Evolutionary conservation across 192 early-diverging fungal genomes (phyloP), one percentile per base, ranked within the genome.

Genomic region (Coemansia sp.): DNA sequence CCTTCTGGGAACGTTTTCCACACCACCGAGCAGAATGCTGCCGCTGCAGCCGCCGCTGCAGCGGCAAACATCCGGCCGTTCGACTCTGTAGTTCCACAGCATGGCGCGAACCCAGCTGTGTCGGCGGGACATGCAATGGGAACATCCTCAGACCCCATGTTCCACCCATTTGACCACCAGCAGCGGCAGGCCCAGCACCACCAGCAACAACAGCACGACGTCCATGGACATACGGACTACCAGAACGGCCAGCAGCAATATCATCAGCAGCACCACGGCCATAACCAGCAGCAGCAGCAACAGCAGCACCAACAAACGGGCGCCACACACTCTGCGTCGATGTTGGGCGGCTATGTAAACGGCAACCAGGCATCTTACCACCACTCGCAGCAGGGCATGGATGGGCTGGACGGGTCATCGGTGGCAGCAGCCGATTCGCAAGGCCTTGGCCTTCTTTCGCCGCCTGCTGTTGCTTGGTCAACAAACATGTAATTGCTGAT

Each of bases 401-500:
- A 80, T 0, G 66, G 66, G 10, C 42, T 80, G 21, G 78, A 80
- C 28, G 69, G 68, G 4, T 65, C 78, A 12, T 49, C 65, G 4
- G 70, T 71, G 31, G 55, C 68, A 5, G 62, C 63, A 8, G 45
- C 77, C 10, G 78, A 81, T 29, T 71, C 78, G 10, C 75, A 77
- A 45, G 75, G 70, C 18, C 66, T 81, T 35, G 78, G 78, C 31
- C 43, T 81, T 37, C 66, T 81, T 13, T 81, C 78, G 33, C 78
- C 78, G n/a, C 78, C 78, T 3, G 63, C 78, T 2, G 78, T 81
- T 61, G 63, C 77, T 7, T 81, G 78, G 78, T 72, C 78, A 21
- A 52, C 73, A 25, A 81, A 81, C 60, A 71, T 81, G 71, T 81
- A 67, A 74, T 61, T 42, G 43, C 33, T 35, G 34, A 7, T 35